These are phyloP conservation scores for Solanum virginianum DNA, from an alignment of 257 asterid genomes.

Conservation along the genomic window DNA sequence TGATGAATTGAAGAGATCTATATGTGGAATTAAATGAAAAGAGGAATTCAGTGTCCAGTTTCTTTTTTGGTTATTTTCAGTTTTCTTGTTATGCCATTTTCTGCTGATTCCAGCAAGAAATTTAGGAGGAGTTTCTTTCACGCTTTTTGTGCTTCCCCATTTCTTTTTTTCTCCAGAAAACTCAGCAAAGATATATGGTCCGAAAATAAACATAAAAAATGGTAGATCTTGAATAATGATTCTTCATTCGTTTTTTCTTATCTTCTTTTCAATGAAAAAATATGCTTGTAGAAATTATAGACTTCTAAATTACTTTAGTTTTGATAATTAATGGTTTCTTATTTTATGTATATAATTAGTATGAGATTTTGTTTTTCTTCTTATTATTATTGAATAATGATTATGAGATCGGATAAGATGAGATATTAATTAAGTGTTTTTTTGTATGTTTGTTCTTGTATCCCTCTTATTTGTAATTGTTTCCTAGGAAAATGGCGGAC, in stretches of 20 bases:
- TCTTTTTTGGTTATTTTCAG: constrained; percentile 22
- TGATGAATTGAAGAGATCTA: constrained; percentile 3
- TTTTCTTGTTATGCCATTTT: constrained; percentile 33
- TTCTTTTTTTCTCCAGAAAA: not conserved
- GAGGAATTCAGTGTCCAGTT: constrained; percentile 29
- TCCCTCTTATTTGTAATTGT: not conserved
- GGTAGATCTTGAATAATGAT: not conserved
- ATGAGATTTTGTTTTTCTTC: not conserved
- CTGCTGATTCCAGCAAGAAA: constrained; percentile 22
- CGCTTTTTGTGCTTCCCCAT: not conserved
- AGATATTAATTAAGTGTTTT: not conserved
- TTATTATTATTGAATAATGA: not conserved
- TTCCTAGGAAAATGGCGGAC: constrained; percentile 51
- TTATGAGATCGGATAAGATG: not conserved
- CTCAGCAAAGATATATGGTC: not conserved
- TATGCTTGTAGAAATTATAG: not conserved
- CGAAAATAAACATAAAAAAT: not conserved
- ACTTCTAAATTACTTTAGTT: not conserved
- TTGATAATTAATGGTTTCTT: constrained; percentile 2
- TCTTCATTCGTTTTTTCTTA: not conserved
- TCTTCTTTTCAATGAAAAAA: not conserved
- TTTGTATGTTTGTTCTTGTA: not conserved
- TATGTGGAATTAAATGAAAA: constrained; percentile 11
- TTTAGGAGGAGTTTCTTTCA: not conserved
- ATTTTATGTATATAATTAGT: not conserved